These are phyloP conservation scores for Leishmania braziliensis DNA, from an alignment of 208 protist species.

Conservation along the genomic window DNA sequence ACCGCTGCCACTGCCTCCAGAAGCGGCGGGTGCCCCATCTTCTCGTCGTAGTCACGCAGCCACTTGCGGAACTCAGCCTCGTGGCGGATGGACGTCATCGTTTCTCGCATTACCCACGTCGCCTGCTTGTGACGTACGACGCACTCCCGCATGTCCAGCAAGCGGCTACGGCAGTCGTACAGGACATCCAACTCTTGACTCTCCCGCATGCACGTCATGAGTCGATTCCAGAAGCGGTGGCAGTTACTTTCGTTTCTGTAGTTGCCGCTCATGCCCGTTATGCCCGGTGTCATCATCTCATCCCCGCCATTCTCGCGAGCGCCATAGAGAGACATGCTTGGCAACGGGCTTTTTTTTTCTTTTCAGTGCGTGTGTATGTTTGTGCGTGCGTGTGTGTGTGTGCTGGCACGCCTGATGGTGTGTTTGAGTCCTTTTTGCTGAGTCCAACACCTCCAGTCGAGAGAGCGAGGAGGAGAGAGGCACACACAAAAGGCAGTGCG, in stretches of 20 bases:
- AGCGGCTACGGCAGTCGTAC: conserved; percentile 86
- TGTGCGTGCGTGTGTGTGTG: not conserved
- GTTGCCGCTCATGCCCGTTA: conserved; percentile 60
- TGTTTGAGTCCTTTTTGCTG: not conserved
- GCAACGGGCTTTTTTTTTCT: not conserved
- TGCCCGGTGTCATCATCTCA: conserved; percentile 57
- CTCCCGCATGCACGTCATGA: conserved; percentile 85
- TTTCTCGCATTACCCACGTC: conserved; percentile 86
- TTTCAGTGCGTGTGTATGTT: not conserved
- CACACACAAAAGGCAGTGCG: not conserved
- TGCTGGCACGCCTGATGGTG: not conserved
- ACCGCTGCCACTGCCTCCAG: conserved; percentile 78
- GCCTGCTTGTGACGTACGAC: conserved; percentile 80
- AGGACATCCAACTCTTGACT: conserved; percentile 87
- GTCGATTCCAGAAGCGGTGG: conserved; percentile 77
- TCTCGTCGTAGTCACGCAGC: conserved; percentile 76
- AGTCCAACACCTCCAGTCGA: not conserved
- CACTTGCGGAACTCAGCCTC: conserved; percentile 71
- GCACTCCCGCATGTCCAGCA: conserved; percentile 86
- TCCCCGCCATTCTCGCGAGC: conserved; percentile 62
- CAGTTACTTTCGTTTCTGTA: conserved; percentile 79
- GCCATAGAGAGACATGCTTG: conserved; percentile 79
- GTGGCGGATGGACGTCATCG: conserved; percentile 75
- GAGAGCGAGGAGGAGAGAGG: not conserved
- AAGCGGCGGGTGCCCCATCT: conserved; percentile 80